Base-by-base conservation (phyloP, 148 eudicot species). In the Persicaria tinctoria region DNA sequence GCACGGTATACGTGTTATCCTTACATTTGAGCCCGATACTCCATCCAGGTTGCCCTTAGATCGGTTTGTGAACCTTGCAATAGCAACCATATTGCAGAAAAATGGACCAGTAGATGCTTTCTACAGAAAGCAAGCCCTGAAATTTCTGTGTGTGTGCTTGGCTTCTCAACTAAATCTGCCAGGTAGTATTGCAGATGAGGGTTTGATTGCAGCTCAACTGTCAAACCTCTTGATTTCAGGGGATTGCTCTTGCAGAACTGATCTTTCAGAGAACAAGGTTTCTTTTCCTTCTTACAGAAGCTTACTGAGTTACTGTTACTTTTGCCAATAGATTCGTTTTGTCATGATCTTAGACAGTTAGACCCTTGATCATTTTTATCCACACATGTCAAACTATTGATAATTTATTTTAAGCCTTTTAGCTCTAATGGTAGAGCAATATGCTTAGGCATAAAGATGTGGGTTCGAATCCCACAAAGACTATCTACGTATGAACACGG, bases 41-140 rank as follows among this genome's bases (percentile, higher is more conserved):
- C 98, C 96, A 47, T 95, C 92, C 80, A 82, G 92, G 91, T 97
- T 95, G 53, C 98, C 98, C 72, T 77, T 95, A 66, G 98, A 95
- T 84, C 98, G 98, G 73, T 95, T 93, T 82, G 90, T 95, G 76
- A 92, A 90, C 85, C 96, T 95, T 77, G 97, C 98, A 75, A 90
- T 95, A 56, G 87, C 93, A 27, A 93, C 97, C 80, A 91, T 95
- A 72, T 89, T 86, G 90, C 91, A 92, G 77, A 95, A 88, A 84
- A 87, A 87, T 78, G 87, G 90, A 44, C 79, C 83, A 14, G 87
- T 95, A 45, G 98, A 95, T 82, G 79, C 84, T 6, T 95, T 95
- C 76, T 95, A 89, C 77, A 80, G 96, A 76, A 95, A 85, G 79
- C 96, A 95, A 83, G 98, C 98, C 79, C 82, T 95, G 74, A 92